Conservation (phyloP, 139 green algal genomes). For the Closterium sp. region DNA sequence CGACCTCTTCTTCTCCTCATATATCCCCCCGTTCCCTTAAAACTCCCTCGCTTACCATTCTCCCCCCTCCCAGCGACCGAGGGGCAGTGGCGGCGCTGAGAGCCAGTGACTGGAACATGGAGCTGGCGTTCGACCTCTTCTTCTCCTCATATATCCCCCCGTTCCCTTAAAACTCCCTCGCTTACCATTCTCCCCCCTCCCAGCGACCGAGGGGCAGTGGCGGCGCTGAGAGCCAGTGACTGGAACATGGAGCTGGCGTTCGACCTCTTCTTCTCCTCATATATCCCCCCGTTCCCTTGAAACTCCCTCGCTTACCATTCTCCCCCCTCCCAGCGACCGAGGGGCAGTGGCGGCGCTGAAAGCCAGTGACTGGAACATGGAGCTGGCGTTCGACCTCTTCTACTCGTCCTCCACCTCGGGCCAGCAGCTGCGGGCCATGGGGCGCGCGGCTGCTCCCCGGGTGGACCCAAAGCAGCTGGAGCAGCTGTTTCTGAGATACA, state of each 20-base stretch:
- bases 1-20: conserved; percentile 53
- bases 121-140: conserved; percentile 52
- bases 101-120: conserved; percentile 54
- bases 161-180: too few species aligned
- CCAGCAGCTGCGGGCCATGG: not conserved
- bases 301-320: too few species aligned
- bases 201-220: conserved; percentile 57
- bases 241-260: conserved; percentile 58
- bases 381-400: conserved; percentile 54
- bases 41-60: too few species aligned
- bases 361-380: conserved; percentile 56
- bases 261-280: conserved; percentile 53
- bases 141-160: too few species aligned
- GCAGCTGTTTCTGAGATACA: conserved; percentile 51
- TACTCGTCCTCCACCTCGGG: conserved; percentile 32
- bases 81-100: conserved; percentile 43
- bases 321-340: conserved; percentile 39
- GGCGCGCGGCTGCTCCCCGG: not conserved
- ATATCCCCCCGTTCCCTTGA: too few species aligned
- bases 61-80: too few species aligned
- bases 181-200: too few species aligned
- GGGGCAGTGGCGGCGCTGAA: conserved; percentile 42
- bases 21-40: too few species aligned
- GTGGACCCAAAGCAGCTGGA: conserved; percentile 33
- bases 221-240: conserved; percentile 32